Evolutionary conservation across 2,329 filamentous ascomycete species (phyloP), one percentile per base, ranked within the genome.

Genomic region (Diaporthe ilicicola): DNA sequence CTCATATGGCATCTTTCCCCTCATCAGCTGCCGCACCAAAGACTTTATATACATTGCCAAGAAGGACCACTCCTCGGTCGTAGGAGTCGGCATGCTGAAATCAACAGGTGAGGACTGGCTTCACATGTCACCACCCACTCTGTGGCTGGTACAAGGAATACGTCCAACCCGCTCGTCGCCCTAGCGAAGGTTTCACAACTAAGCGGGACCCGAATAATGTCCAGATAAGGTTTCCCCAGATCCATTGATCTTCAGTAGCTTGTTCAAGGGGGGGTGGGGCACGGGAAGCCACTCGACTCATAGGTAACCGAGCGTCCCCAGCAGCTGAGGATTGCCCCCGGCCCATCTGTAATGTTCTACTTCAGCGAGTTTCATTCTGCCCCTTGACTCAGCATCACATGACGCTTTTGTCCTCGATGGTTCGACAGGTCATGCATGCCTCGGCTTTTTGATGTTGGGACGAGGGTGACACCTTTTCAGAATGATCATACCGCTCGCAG

Each of bases 191-290:
- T 64, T 64, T 64, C 59, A 50, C 10, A 34, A 64, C 44, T 34
- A 24, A 50, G 44, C 59, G 59, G 59, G 44, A 64, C 44, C 44
- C 59, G 59, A 44, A 37, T 50, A 29, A 37, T 34, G n/a, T 64
- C 29, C n/a, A 64, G 44, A 64, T 64, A 50, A 64, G 59, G 44
- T 64, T 64, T 64, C 59, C 59, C 59, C 59, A 37, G 59, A 50
- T 64, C 44, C 44, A 48, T 37, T 64, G 59, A 48, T 62, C 27
- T n/a, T 4, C 56, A 24, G n/a, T 62, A 48, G 42, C 59, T 50
- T 64, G 59, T 29, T 29, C n/a, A 29, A 24, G 37, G 19, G 44
- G n/a, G n/a, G 46, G 59, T 64, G 59, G 59, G 22, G 59, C 59
- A 37, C 44, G 44, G 29, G 6, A 50, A 17, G 37, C 42, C 29